These are phyloP conservation scores for Fraxinus paxiana DNA, from an alignment of 305 asterid species.

Conservation along the genomic window DNA sequence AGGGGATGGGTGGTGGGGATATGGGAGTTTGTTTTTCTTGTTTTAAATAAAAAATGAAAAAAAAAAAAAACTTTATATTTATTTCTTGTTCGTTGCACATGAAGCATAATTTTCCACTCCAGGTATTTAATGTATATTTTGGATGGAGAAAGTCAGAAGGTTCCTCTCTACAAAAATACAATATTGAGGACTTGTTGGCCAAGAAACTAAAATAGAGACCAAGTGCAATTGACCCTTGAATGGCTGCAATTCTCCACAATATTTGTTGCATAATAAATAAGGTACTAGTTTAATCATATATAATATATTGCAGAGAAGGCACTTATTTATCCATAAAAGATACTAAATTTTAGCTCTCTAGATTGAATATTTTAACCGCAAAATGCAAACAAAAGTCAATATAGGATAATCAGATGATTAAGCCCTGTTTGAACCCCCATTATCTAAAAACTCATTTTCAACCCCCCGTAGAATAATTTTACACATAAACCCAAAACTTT, in stretches of 20 bases:
- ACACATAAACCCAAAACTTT: neutral
- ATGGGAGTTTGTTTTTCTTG: neutral
- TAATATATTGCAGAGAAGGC: neutral
- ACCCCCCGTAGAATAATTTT: neutral
- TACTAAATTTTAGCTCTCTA: neutral
- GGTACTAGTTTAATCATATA: neutral
- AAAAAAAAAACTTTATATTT: neutral
- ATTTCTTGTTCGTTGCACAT: neutral
- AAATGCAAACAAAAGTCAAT: neutral
- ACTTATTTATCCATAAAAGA: neutral
- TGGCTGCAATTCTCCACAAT: neutral
- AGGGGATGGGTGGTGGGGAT: neutral
- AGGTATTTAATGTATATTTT: neutral
- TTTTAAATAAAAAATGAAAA: neutral
- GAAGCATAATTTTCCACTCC: neutral
- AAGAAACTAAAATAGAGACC: neutral
- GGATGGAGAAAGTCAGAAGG: neutral
- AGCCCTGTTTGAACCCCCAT: neutral
- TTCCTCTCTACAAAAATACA: neutral
- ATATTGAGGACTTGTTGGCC: neutral
- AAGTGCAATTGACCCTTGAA: neutral
- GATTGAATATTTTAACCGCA: neutral
- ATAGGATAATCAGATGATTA: neutral
- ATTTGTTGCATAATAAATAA: slow-evolving; percentile 1
- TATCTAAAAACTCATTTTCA: neutral